Evolutionary conservation across 1,139 yeast species (phyloP).

Genomic region (Magnusiomyces magnusii): DNA sequence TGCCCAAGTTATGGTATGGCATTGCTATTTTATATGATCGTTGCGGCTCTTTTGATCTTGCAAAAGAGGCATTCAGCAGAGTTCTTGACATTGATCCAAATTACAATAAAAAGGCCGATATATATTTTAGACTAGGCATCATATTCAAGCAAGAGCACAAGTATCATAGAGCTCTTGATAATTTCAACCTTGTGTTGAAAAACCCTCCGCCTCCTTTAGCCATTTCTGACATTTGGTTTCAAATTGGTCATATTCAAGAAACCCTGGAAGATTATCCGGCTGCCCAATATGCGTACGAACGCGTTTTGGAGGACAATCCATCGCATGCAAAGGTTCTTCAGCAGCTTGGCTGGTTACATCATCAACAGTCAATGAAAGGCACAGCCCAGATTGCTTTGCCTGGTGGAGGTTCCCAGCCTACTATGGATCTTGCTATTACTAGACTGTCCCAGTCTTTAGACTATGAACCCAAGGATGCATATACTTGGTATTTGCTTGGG

Average conservation of each 20-base stretch:
- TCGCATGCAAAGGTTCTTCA: conserved; percentile 94
- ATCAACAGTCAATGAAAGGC: conserved; percentile 44
- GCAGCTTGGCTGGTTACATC: conserved; percentile 91
- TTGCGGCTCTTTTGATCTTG: conserved; percentile 91
- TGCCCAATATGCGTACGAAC: conserved; percentile 92
- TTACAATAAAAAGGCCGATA: conserved; percentile 93
- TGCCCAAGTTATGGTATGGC: conserved; percentile 97
- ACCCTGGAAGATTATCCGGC: conserved; percentile 87
- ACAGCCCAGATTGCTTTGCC: conserved; percentile 32
- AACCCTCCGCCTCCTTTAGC: conserved; percentile 95
- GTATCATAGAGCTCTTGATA: conserved; percentile 78
- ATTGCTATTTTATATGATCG: conserved; percentile 94
- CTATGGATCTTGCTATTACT: conserved; percentile 65
- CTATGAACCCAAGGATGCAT: conserved; percentile 86
- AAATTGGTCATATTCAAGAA: conserved; percentile 91
- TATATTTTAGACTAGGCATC: conserved; percentile 90
- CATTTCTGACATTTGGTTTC: conserved; percentile 98
- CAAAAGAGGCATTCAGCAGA: conserved; percentile 95
- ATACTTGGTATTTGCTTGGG: conserved; percentile 94
- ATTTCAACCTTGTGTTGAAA: conserved; percentile 82
- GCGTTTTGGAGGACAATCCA: conserved; percentile 82
- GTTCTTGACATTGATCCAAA: conserved; percentile 93
- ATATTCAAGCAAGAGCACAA: conserved; percentile 94
- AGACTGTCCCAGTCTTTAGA: conserved; percentile 81
- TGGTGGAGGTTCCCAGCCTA: conserved; percentile 52